A percentile compares a stretch with the other conserved stretches of the same genome.
Evolutionary conservation across 1,139 yeast species (phyloP).

Genomic region (Geotrichum aggregatum): DNA sequence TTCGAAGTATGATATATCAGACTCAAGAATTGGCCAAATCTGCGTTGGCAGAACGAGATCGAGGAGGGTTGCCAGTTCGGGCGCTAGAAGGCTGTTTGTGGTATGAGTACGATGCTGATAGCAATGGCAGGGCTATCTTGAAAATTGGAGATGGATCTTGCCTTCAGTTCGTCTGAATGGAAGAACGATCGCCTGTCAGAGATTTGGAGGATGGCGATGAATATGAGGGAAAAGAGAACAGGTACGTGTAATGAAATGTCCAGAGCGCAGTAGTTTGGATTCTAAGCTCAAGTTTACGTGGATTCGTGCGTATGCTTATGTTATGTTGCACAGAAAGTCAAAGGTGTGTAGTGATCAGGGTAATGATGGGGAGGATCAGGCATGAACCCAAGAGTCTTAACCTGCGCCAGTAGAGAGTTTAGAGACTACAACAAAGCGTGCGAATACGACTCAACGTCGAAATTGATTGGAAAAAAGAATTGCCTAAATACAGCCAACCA

Average conservation of each 20-base stretch:
- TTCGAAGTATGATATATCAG: too few species aligned
- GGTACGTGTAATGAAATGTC: neutral
- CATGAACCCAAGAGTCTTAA: neutral
- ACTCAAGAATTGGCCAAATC: neutral
- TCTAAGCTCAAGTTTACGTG: slow-evolving; percentile 1
- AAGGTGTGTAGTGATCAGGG: neutral
- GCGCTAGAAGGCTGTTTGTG: neutral
- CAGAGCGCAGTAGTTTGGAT: neutral
- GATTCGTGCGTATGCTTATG: neutral
- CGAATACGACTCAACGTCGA: too few species aligned
- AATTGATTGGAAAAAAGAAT: too few species aligned
- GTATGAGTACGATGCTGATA: neutral
- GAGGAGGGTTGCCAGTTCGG: neutral
- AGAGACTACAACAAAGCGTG: too few species aligned
- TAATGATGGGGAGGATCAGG: neutral
- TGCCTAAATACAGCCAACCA: too few species aligned
- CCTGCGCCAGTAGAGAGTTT: too few species aligned
- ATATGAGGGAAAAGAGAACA: neutral
- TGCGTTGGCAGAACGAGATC: slow-evolving; percentile 6
- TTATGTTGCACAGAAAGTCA: neutral
- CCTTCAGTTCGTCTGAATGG: too few species aligned
- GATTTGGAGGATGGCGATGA: neutral
- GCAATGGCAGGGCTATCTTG: neutral
- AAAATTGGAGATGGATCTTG: too few species aligned
- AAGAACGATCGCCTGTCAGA: neutral